Conservation (phyloP, 345 rosid species). For the Lepidium sativum region DNA sequence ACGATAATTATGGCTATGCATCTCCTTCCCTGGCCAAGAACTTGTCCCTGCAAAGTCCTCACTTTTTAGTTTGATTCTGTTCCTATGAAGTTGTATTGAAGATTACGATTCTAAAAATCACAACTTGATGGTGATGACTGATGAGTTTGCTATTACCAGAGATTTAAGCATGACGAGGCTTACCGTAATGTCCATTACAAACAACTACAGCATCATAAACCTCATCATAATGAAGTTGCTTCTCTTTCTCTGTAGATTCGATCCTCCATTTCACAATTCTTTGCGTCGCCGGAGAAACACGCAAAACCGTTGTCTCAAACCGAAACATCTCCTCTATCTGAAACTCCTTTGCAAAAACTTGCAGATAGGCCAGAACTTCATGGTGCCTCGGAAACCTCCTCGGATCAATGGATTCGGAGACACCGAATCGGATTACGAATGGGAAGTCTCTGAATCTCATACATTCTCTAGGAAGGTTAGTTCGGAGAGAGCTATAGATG, state of each 20-base stretch:
- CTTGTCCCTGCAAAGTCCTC: conserved; percentile 33
- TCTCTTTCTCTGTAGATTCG: conserved; percentile 28
- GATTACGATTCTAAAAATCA: background rate
- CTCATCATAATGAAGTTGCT: conserved; percentile 22
- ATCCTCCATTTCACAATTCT: conserved; percentile 44
- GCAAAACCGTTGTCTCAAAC: conserved; percentile 49
- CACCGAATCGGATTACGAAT: conserved; percentile 30
- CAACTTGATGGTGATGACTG: background rate
- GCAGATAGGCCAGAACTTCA: conserved; percentile 57
- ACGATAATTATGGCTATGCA: conserved; percentile 74
- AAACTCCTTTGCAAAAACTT: conserved; percentile 52
- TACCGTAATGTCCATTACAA: conserved; percentile 49
- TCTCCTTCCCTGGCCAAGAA: conserved; percentile 71
- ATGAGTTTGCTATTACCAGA: conserved; percentile 26
- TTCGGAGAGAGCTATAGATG: conserved; percentile 72
- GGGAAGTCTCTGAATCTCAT: conserved; percentile 76
- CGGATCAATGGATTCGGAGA: conserved; percentile 32
- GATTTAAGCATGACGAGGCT: conserved; percentile 49
- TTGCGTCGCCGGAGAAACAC: conserved; percentile 20
- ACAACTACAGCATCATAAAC: conserved; percentile 53
- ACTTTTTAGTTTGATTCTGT: too few relatives aligned
- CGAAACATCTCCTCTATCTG: conserved; percentile 49
- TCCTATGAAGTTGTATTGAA: too few relatives aligned
- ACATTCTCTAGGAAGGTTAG: conserved; percentile 67
- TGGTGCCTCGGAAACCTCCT: conserved; percentile 64